phyloP scores from a whole-genome alignment of 2,329 filamentous ascomycete species.

The Ophiostoma ips region DNA sequence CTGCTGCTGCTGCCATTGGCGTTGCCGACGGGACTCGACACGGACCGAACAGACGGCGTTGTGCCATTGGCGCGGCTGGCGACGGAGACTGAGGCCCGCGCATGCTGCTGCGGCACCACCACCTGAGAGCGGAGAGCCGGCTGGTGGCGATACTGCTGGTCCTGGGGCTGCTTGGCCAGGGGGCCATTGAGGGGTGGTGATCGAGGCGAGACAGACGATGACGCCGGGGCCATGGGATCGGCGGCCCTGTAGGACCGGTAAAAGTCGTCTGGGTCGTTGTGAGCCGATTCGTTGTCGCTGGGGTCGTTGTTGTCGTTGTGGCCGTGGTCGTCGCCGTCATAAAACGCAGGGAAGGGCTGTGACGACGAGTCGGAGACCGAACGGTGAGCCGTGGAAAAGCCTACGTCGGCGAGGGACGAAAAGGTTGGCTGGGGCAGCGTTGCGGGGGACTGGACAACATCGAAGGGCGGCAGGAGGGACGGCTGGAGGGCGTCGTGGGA shows the following conservation, averaged over 20 bases:
- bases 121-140: background rate
- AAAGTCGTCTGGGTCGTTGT: slow-evolving; percentile 9
- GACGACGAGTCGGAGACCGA: background rate
- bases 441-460: background rate
- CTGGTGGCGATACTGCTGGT: slow-evolving; percentile 3
- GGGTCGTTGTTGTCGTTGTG: too few relatives aligned
- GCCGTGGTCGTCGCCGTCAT: slow-evolving; percentile 14
- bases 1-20: background rate
- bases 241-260: slow-evolving; percentile 13
- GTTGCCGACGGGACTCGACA: slow-evolving; percentile 39
- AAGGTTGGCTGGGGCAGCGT: background rate
- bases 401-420: slow-evolving; percentile 1
- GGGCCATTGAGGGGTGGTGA: slow-evolving; percentile 15
- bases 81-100: slow-evolving; percentile 27
- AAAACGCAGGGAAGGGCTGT: background rate
- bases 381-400: background rate
- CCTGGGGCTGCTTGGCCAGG: slow-evolving; percentile 22
- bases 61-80: slow-evolving; percentile 24
- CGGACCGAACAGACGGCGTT: slow-evolving; percentile 35
- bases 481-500: background rate
- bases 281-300: slow-evolving; percentile 10
- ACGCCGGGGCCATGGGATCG: slow-evolving; percentile 26
- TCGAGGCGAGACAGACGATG: slow-evolving; percentile 23
- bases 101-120: background rate
- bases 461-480: slow-evolving; percentile 2